Base-by-base conservation (phyloP, 345 rosid genomes). In the Leavenworthia alabamica region DNA sequence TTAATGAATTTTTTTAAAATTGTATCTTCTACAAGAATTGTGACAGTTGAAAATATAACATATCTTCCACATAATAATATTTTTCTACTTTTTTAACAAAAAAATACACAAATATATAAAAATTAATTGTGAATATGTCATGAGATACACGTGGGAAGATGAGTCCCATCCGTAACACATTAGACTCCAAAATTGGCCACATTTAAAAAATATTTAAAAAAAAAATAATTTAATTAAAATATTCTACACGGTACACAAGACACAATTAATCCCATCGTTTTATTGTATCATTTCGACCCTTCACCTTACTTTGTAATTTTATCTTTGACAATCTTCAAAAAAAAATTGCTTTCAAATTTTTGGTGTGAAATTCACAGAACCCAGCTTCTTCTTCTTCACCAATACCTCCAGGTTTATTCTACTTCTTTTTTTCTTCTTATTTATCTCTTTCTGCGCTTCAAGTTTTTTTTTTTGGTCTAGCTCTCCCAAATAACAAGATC, bases 121-220 rank as follows among this genome's bases (percentile, higher is more conserved):
- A 35, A 12, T 0, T 1, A 12, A 16, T 54, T 13, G 28, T 26
- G 7, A 26, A 26, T 26, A 4, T 39, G 37, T 44, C 72, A 67
- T 37, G 59, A 49, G 11, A 8, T 28, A 8, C 65, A 67, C 59
- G 59, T 67, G 72, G 35, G 65, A 48, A 22, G 50, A 51, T 13
- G 22, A 58, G 71, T 57, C 64, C 33, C 40, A 48, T 39, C 24
- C 24, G 19, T 8, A n/a, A 8, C 17, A 17, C 41, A 58, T 44
- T 28, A 58, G 28, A 40, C 28, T 67, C 59, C 66, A 58, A 67
- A 67, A 41, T 14, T 49, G 22, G 6, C 60, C 59, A 58, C 33
- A 14, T 49, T 49, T 49, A 3, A 2, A 3, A n/a, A n/a, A n/a
- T n/a, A n/a, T n/a, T n/a, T n/a, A n/a, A n/a, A n/a, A n/a, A n/a